Conservation (phyloP, 768 basidiomycete genomes). For the button mushroom (Agaricus bisporus) region DNA sequence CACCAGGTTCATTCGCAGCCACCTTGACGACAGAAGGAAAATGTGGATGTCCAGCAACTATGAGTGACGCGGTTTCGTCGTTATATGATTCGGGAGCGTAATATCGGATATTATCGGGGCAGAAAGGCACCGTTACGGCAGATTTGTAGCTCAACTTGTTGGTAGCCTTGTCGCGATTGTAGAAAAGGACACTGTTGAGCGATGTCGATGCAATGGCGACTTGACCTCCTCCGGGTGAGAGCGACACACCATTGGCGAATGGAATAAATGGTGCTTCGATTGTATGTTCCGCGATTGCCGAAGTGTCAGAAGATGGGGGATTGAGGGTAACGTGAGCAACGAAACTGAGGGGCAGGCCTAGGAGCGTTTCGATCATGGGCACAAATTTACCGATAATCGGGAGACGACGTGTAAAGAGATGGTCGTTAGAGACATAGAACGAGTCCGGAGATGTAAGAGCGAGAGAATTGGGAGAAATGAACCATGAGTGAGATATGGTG, state of each 20-base stretch:
- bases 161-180: constrained; percentile 38
- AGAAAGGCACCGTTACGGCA: constrained; percentile 47
- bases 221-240: constrained; percentile 42
- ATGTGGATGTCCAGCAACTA: constrained; percentile 64
- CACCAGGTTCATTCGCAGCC: constrained; percentile 35
- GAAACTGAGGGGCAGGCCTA: constrained; percentile 54
- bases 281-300: constrained; percentile 27
- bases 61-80: constrained; percentile 27
- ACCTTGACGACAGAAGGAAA: constrained; percentile 45
- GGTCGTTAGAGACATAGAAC: constrained; percentile 73
- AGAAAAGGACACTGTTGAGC: constrained; percentile 41
- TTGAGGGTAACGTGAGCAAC: constrained; percentile 48
- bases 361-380: constrained; percentile 48
- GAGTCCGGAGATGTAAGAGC: constrained; percentile 59
- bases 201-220: constrained; percentile 57
- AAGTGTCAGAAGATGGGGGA: constrained; percentile 17
- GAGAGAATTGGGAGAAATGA: constrained; percentile 62
- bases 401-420: constrained; percentile 57
- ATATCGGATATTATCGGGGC: constrained; percentile 50
- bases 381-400: constrained; percentile 45
- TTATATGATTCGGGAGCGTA: constrained; percentile 34
- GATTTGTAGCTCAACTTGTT: constrained; percentile 33
- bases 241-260: constrained; percentile 65
- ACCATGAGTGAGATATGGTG: constrained; percentile 52
- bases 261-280: constrained; percentile 44